phyloP scores from a whole-genome alignment of 2,329 filamentous ascomycete species.

The Lachnellula subtilissima region DNA sequence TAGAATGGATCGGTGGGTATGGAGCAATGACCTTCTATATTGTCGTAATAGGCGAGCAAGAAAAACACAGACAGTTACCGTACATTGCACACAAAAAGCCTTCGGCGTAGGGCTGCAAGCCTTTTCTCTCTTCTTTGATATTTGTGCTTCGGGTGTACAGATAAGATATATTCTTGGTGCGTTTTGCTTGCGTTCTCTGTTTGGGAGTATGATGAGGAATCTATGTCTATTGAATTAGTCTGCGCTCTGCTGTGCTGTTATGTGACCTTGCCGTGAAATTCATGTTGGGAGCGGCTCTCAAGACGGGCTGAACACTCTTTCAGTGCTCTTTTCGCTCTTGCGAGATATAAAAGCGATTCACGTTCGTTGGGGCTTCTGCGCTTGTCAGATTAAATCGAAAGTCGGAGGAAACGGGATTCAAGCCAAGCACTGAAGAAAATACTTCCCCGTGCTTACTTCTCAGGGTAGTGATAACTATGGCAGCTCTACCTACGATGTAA shows the following conservation, averaged over 20 bases:
- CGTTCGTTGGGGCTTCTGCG: too few relatives aligned
- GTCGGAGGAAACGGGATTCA: too few relatives aligned
- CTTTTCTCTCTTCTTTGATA: neutral
- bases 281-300: too few relatives aligned
- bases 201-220: neutral
- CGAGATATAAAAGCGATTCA: neutral
- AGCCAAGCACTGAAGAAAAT: too few relatives aligned
- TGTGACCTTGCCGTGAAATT: neutral
- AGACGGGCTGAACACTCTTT: too few relatives aligned
- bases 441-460: too few relatives aligned
- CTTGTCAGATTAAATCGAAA: too few relatives aligned
- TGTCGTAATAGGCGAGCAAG: constrained; percentile 24
- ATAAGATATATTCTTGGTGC: constrained; percentile 11
- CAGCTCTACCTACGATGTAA: too few relatives aligned
- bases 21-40: constrained; percentile 17
- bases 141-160: constrained; percentile 9
- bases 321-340: too few relatives aligned
- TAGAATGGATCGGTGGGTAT: neutral
- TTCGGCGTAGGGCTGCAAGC: constrained; percentile 7
- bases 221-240: neutral
- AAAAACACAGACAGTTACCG: neutral
- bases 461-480: too few relatives aligned
- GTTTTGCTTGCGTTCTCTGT: neutral
- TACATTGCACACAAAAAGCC: neutral
- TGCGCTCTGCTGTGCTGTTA: neutral